Conservation (phyloP, 2,329 filamentous ascomycete genomes). For the Tolypocladium pustulatum region DNA sequence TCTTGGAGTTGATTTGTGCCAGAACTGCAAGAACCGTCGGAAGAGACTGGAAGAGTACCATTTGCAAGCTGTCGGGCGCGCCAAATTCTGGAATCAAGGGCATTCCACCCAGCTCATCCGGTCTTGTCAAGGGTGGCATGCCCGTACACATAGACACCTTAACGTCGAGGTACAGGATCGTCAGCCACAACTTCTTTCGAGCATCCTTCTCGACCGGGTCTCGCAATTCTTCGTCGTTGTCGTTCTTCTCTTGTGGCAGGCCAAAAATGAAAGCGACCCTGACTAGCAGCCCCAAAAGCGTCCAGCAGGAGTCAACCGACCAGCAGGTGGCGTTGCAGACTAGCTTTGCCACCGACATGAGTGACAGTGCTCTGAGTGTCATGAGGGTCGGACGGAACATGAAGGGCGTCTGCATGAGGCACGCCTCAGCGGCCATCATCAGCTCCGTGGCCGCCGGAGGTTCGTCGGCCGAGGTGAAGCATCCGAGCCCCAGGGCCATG, state of each 20-base stretch:
- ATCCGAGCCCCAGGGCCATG: slow-evolving; percentile 24
- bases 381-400: slow-evolving; percentile 24
- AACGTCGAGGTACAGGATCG: slow-evolving; percentile 24
- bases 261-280: slow-evolving; percentile 22
- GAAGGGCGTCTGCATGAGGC: slow-evolving; percentile 25
- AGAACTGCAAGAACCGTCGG: slow-evolving; percentile 20
- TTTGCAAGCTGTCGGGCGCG: slow-evolving; percentile 18
- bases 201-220: slow-evolving; percentile 15
- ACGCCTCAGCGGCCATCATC: slow-evolving; percentile 25
- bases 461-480: slow-evolving; percentile 19
- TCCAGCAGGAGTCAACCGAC: slow-evolving; percentile 25
- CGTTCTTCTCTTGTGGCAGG: slow-evolving; percentile 18
- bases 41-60: slow-evolving; percentile 19
- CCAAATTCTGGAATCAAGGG: slow-evolving; percentile 14
- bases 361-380: slow-evolving; percentile 17
- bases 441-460: slow-evolving; percentile 21
- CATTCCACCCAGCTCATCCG: slow-evolving; percentile 18
- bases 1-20: slow-evolving; percentile 20
- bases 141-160: slow-evolving; percentile 24
- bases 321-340: slow-evolving; percentile 26
- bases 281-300: slow-evolving; percentile 21
- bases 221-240: slow-evolving; percentile 12
- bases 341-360: slow-evolving; percentile 25
- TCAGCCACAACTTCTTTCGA: slow-evolving; percentile 22
- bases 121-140: slow-evolving; percentile 21